Base-by-base conservation (phyloP, 192 early-diverging fungal genomes). In the Dimargaris verticillata region DNA sequence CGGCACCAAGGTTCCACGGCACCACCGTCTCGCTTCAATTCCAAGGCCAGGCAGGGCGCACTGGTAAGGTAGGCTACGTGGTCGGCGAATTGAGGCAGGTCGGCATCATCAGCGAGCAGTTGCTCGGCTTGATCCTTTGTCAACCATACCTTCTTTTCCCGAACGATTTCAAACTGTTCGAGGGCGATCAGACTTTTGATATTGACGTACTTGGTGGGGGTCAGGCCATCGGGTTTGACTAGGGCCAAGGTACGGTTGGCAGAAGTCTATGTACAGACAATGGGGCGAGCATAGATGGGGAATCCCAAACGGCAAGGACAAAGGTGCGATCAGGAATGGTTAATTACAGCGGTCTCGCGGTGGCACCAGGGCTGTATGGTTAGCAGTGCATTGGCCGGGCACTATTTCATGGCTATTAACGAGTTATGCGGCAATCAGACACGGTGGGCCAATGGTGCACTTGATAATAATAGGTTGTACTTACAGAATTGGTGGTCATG, bases 141-240 rank as follows among this genome's bases (percentile, higher is more conserved):
- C 57, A 79, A 68, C 68, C 75, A 76, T 43, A 77, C 47, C 14
- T 76, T 67, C 66, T 75, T 79, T 53, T 74, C 64, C 44, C 77
- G 73, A 33, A 70, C 62, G 13, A 73, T 72, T 61, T 78, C 65
- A 52, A 77, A 73, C 66, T 77, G 69, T 62, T 73, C 73, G 61
- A 77, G 72, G 61, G 73, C 71, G 62, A 77, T 68, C 46, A 77
- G 67, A 1, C 72, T 72, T 20, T 77, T 67, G 64, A 77, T 70
- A 44, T 77, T 68, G 69, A 71, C 72, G 67, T 68, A 73, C 63
- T 78, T 73, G 62, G 66, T 63, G 13, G 70, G 66, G n/a, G 64
- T 69, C 67, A 76, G 68, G 38, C 72, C 78, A 58, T 82, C 79
- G 28, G 80, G 80, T 66, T 78, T 80, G 66, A 82, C 73, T 24